Evolutionary conservation across 768 basidiomycete genomes (phyloP).

Genomic region (Chalciporus pseudorubinellus): DNA sequence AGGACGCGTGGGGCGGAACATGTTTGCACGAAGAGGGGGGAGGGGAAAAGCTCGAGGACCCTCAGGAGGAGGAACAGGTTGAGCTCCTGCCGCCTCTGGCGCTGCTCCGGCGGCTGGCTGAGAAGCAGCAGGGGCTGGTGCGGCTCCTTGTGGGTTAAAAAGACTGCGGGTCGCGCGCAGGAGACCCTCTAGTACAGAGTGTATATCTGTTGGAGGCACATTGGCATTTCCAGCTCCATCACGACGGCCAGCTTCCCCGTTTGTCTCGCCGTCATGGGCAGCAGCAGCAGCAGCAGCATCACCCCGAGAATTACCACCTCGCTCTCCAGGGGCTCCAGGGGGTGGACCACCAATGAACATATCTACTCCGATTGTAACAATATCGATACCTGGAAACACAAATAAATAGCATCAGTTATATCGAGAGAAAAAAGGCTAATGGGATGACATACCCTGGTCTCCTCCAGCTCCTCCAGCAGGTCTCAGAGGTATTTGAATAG

Average conservation of each 20-base stretch:
- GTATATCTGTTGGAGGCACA: conserved; percentile 21
- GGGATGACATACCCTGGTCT: conserved; percentile 18
- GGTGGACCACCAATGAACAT: conserved; percentile 32
- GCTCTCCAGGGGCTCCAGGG: conserved; percentile 9
- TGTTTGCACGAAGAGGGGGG: conserved; percentile 17
- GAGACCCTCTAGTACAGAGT: conserved; percentile 25
- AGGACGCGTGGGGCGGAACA: conserved; percentile 23
- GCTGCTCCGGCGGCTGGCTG: conserved; percentile 7
- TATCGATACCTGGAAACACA: conserved; percentile 17
- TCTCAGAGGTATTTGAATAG: conserved; percentile 24
- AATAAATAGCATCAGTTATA: conserved; percentile 16
- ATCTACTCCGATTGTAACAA: conserved; percentile 42
- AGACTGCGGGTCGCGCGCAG: conserved; percentile 27
- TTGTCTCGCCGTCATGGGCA: neutral
- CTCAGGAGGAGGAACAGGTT: conserved; percentile 2
- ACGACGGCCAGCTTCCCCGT: conserved; percentile 15
- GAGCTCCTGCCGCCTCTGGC: conserved; percentile 8
- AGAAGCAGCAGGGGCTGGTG: neutral
- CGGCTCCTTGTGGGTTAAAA: conserved; percentile 14
- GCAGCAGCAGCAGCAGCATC: neutral
- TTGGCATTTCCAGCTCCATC: conserved; percentile 20
- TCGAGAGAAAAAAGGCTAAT: conserved; percentile 10
- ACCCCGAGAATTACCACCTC: conserved; percentile 8
- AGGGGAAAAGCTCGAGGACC: conserved; percentile 16
- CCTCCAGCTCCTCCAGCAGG: conserved; percentile 9